Percentiles rank a stretch among this genome's conserved stretches.
phyloP scores from a whole-genome alignment of 2,329 filamentous ascomycete genomes.

The Pezicula carpinea region DNA sequence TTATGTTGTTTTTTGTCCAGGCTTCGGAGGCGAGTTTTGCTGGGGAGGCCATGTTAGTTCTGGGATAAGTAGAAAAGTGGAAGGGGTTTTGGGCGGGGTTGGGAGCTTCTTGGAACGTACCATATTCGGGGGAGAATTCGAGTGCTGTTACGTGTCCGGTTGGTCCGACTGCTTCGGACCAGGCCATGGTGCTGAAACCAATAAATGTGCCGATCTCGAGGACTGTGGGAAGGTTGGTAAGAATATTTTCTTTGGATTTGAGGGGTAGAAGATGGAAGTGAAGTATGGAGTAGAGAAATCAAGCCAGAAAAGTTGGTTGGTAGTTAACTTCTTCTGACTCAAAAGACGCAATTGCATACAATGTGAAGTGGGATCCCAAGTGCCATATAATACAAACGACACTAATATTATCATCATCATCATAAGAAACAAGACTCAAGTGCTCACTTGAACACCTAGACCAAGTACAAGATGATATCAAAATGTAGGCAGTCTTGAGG shows the following conservation, averaged over 20 bases:
- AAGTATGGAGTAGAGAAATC: too few relatives aligned
- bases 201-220: conserved; percentile 26
- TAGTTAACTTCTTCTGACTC: too few relatives aligned
- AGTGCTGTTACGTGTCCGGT: conserved; percentile 33
- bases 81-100: background rate
- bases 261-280: too few relatives aligned
- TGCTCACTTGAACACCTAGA: too few relatives aligned
- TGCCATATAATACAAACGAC: too few relatives aligned
- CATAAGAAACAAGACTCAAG: too few relatives aligned
- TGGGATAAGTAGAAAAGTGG: background rate
- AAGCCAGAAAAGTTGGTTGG: too few relatives aligned
- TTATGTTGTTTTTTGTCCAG: conserved; percentile 34
- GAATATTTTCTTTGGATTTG: too few relatives aligned
- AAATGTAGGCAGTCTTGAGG: background rate
- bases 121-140: conserved; percentile 41
- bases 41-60: background rate
- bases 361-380: too few relatives aligned
- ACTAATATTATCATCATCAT: too few relatives aligned
- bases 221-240: conserved; percentile 12
- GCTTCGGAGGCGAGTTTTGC: conserved; percentile 34
- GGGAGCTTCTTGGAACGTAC: background rate
- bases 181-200: conserved; percentile 22
- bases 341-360: too few relatives aligned
- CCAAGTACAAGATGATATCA: background rate
- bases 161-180: conserved; percentile 20